Percentiles rank a stretch among this genome's conserved stretches.
These are phyloP conservation scores for Soucietia sequanensis DNA, from an alignment of 805 yeast species.

Conservation along the genomic window DNA sequence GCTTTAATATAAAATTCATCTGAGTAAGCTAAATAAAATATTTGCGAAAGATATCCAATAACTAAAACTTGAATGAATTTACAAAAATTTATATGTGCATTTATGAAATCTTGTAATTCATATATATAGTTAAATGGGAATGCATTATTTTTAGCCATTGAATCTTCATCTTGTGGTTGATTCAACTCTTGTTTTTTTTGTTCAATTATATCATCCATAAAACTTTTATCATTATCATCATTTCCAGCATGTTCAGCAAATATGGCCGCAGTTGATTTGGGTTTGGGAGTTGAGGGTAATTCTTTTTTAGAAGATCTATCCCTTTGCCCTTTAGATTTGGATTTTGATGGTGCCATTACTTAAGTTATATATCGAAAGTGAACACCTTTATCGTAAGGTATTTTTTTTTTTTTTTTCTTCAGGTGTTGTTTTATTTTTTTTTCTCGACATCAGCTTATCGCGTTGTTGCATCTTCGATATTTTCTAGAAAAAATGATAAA, in stretches of 20 bases:
- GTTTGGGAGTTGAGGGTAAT: background rate
- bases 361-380: no score
- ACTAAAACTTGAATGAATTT: conserved; percentile 32
- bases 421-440: no score
- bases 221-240: no score
- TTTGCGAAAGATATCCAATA: conserved; percentile 26
- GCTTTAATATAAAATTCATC: conserved; percentile 15
- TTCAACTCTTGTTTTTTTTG: background rate
- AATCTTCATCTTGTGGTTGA: conserved; percentile 9
- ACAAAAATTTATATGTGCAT: conserved; percentile 28
- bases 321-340: no score
- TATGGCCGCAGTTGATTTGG: conserved; percentile 9
- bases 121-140: conserved; percentile 27
- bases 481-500: no score
- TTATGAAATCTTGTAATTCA: conserved; percentile 37
- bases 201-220: background rate
- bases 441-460: no score
- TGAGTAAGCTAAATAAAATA: conserved; percentile 23
- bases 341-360: no score
- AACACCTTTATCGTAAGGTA: no score
- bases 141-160: conserved; percentile 12
- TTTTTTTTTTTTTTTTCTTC: no score
- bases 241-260: conserved; percentile 5
- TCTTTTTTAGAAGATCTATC: background rate
- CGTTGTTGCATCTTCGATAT: no score